A percentile compares a stretch with the other conserved stretches of the same genome.
Evolutionary conservation across 169 alveolate species (phyloP).

Genomic region (Plasmodium blacklocki): DNA sequence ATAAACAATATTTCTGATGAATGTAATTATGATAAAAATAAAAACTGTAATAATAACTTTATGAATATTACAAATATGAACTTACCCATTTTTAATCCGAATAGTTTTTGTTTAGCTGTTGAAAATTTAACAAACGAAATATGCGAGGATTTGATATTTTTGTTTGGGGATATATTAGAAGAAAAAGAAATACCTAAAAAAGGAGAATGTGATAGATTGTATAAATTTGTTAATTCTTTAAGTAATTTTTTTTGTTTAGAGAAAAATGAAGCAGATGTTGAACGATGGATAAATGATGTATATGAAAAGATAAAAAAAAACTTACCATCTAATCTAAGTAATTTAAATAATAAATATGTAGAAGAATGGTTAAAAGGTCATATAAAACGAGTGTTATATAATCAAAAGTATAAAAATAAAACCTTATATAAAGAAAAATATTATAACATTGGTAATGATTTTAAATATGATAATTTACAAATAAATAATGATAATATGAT

Average conservation of each 20-base stretch:
- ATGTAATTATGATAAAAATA: background rate
- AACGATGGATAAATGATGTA: constrained; percentile 62
- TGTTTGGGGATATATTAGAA: constrained; percentile 57
- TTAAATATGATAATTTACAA: constrained; percentile 49
- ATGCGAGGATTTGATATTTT: constrained; percentile 63
- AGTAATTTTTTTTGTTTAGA: constrained; percentile 63
- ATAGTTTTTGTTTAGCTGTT: constrained; percentile 65
- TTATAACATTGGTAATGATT: constrained; percentile 70
- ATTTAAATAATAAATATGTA: constrained; percentile 34
- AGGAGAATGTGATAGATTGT: constrained; percentile 62
- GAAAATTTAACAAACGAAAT: constrained; percentile 60
- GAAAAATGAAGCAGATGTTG: constrained; percentile 60
- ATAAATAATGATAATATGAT: constrained; percentile 1
- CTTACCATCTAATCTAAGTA: constrained; percentile 45
- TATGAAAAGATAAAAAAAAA: constrained; percentile 40
- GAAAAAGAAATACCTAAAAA: constrained; percentile 29
- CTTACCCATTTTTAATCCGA: constrained; percentile 61
- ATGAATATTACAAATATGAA: constrained; percentile 67
- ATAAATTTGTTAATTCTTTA: constrained; percentile 48
- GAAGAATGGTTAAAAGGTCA: constrained; percentile 65
- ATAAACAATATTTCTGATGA: background rate
- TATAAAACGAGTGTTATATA: constrained; percentile 40
- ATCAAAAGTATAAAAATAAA: constrained; percentile 60
- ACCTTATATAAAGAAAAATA: constrained; percentile 59
- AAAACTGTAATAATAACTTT: constrained; percentile 25